Evolutionary conservation across 305 asterid genomes (phyloP).

Genomic region (Fraxinus greggii): DNA sequence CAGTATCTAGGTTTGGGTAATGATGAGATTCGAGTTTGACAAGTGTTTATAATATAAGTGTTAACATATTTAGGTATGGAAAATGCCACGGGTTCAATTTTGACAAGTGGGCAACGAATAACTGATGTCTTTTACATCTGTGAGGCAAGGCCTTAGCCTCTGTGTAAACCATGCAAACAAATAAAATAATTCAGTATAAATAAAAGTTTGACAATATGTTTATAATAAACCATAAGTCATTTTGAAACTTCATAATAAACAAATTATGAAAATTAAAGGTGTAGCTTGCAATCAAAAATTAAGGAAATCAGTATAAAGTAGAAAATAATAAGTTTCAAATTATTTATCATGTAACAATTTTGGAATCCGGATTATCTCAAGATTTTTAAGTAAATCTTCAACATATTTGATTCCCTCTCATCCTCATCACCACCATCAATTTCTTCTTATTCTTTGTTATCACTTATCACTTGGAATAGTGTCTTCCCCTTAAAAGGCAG

Average conservation of each 20-base stretch:
- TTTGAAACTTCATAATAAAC: not conserved
- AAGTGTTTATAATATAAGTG: not conserved
- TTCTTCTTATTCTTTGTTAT: not conserved
- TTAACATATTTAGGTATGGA: not conserved
- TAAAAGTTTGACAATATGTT: not conserved
- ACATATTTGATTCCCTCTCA: not conserved
- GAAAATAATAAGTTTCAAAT: not conserved
- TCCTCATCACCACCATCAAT: not conserved
- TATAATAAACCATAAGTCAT: not conserved
- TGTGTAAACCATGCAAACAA: not conserved
- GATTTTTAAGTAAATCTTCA: not conserved
- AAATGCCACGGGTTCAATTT: not conserved
- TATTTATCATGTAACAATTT: not conserved
- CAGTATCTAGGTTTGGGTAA: not conserved
- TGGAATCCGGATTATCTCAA: not conserved
- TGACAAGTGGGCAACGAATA: not conserved
- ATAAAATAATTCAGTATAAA: not conserved
- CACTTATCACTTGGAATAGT: not conserved
- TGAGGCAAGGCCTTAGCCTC: not conserved
- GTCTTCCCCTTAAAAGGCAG: not conserved
- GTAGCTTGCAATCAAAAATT: not conserved
- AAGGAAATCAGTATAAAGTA: not conserved
- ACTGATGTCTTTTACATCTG: not conserved
- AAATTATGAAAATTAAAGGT: not conserved
- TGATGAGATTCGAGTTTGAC: not conserved